These are phyloP conservation scores for Annulohypoxylon truncatum DNA, from an alignment of 2,329 filamentous ascomycete species.

Conservation along the genomic window DNA sequence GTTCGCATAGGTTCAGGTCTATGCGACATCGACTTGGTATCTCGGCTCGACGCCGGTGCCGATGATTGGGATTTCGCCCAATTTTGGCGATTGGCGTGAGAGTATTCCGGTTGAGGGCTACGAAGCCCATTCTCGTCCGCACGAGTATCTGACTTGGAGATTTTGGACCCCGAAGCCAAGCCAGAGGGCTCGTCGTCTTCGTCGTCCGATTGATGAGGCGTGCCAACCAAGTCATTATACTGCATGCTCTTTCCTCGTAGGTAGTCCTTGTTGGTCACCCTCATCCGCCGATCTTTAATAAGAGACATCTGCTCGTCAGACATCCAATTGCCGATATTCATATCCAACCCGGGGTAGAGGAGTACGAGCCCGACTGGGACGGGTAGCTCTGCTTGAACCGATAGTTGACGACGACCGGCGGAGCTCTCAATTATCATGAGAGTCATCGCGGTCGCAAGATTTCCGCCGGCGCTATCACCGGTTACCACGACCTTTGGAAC, in stretches of 20 bases:
- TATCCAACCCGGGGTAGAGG: constrained; percentile 90
- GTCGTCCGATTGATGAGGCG: constrained; percentile 83
- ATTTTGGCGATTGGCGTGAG: constrained; percentile 59
- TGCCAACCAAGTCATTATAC: constrained; percentile 85
- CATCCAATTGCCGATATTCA: constrained; percentile 99
- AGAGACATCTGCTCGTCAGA: constrained; percentile 96
- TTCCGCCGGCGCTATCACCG: constrained; percentile 86
- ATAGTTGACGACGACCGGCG: constrained; percentile 65
- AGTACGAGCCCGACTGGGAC: constrained; percentile 83
- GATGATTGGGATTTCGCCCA: constrained; percentile 48
- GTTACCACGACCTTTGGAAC: constrained; percentile 77
- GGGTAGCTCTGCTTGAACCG: constrained; percentile 71
- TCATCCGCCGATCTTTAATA: constrained; percentile 83
- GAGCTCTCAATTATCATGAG: constrained; percentile 89
- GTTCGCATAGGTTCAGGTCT: constrained; percentile 75
- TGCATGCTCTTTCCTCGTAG: constrained; percentile 88
- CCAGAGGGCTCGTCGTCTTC: constrained; percentile 65
- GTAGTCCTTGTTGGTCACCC: constrained; percentile 82
- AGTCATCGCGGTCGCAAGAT: constrained; percentile 81
- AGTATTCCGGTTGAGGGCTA: constrained; percentile 62
- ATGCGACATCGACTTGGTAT: constrained; percentile 55
- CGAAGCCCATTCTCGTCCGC: constrained; percentile 42
- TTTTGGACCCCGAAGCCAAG: constrained; percentile 28
- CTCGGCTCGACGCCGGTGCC: constrained; percentile 33
- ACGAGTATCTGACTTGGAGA: constrained; percentile 32